Evolutionary conservation across 73 alveolate genomes (phyloP), one percentile per base, ranked within the genome.

Genomic region (Tetrahymena elliotti): DNA sequence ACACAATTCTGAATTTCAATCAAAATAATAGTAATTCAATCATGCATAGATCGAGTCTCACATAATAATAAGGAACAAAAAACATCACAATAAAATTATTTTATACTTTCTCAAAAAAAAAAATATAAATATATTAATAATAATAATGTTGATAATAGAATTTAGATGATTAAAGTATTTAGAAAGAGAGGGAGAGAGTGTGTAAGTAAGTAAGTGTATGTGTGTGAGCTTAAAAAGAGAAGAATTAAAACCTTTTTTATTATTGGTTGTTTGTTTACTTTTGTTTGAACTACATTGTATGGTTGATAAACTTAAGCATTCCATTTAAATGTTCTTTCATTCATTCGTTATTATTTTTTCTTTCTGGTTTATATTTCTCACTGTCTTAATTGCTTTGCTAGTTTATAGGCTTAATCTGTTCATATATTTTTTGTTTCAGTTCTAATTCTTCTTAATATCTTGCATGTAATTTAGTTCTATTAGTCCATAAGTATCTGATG

Each of bases 1-100:
- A 68, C 88, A 68, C 88, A 68, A 68, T 68, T 68, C 88, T 68
- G 88, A 68, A 68, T 68, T 68, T 68, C 88, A 68, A 68, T 47
- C 82, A 47, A 68, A 27, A 68, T 68, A 68, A 68, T 68, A 68
- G 88, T 68, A 68, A 68, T 68, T 68, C 88, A 68, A 22, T 68
- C 88, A 68, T 68, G 88, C 88, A 68, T 68, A 27, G 88, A 68
- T 68, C 88, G 88, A 68, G 88, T 68, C 88, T 68, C 88, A 68
- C 88, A 68, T 31, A 31, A 68, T 68, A 68, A 68, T 47, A 47
- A 31, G 88, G 36, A 68, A n/a, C 34, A 68, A 68, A n/a, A 68
- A 68, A 68, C 88, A 68, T 68, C 88, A 68, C 88, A 68, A 68
- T 68, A 68, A 68, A 27, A 68, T 27, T 27, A 68, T 68, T 68